Conservation (phyloP, 2,329 filamentous ascomycete species). For the Colletotrichum spinosum region DNA sequence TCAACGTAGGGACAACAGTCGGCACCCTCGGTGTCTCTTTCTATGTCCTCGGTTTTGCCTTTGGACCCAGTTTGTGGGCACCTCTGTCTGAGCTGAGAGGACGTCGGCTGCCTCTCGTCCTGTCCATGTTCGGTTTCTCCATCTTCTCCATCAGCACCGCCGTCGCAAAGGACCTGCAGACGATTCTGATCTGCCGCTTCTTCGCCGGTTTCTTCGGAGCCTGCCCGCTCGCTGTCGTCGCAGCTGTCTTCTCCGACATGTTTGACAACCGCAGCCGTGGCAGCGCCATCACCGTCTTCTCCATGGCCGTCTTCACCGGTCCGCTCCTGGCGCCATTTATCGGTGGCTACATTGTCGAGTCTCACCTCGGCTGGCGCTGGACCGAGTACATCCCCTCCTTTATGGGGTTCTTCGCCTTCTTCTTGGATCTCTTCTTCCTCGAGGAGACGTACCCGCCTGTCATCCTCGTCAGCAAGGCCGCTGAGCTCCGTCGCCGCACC, state of each 20-base stretch:
- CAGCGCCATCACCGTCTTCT: constrained; percentile 67
- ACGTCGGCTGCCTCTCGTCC: constrained; percentile 69
- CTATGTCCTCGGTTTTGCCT: constrained; percentile 78
- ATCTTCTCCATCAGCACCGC: constrained; percentile 75
- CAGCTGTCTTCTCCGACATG: constrained; percentile 79
- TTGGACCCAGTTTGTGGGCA: constrained; percentile 78
- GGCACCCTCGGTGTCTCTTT: constrained; percentile 74
- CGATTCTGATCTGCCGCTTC: constrained; percentile 78
- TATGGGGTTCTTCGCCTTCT: constrained; percentile 71
- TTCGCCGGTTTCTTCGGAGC: constrained; percentile 80
- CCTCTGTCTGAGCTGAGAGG: constrained; percentile 80
- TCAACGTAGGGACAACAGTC: constrained; percentile 70
- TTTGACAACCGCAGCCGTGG: constrained; percentile 73
- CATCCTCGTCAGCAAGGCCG: constrained; percentile 71
- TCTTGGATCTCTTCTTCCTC: constrained; percentile 71
- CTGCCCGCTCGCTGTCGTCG: constrained; percentile 75
- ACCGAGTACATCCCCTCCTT: constrained; percentile 73
- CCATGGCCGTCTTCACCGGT: constrained; percentile 73
- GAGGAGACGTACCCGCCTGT: constrained; percentile 78
- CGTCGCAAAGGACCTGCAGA: constrained; percentile 75
- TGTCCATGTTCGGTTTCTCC: constrained; percentile 76
- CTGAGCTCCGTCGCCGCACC: constrained; percentile 71
- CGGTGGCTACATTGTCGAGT: constrained; percentile 74
- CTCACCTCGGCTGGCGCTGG: constrained; percentile 78
- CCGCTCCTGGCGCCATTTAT: constrained; percentile 76